Percentiles rank a stretch among this genome's conserved stretches.
phyloP scores from a whole-genome alignment of 805 yeast genomes.

The Yarrowia sp. region DNA sequence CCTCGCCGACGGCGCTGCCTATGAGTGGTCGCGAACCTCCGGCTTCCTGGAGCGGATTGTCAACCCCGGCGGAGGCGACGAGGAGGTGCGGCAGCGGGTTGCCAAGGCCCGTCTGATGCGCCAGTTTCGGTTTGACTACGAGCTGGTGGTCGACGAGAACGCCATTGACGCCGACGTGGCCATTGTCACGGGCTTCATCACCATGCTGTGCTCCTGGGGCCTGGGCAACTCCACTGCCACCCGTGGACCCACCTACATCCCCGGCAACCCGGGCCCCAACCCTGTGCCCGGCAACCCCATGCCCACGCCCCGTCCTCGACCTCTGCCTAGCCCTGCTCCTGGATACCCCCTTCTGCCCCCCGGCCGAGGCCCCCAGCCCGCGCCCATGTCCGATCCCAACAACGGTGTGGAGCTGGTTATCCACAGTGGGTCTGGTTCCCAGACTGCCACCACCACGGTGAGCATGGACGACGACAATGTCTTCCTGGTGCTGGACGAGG shows the following conservation, averaged over 20 bases:
- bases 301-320: conserved; percentile 1
- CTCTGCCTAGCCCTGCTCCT: conserved; percentile 10
- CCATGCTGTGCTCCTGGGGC: conserved; percentile 75
- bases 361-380: conserved; percentile 8
- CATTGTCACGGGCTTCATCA: conserved; percentile 64
- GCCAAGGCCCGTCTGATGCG: conserved; percentile 65
- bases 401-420: conserved; percentile 36
- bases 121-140: conserved; percentile 66
- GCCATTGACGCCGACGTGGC: conserved; percentile 60
- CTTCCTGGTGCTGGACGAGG: conserved; percentile 29
- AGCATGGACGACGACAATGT: conserved; percentile 18
- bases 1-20: conserved; percentile 60
- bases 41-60: conserved; percentile 59
- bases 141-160: conserved; percentile 58
- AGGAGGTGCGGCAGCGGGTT: conserved; percentile 61
- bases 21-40: conserved; percentile 63
- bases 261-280: neutral
- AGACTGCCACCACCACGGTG: neutral
- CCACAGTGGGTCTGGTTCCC: conserved; percentile 13
- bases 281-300: neutral
- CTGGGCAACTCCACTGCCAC: conserved; percentile 61
- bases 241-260: conserved; percentile 57
- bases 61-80: conserved; percentile 64
- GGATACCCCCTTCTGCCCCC: conserved; percentile 26
- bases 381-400: conserved; percentile 35